Evolutionary conservation across 2,329 filamentous ascomycete species (phyloP), one percentile per base, ranked within the genome.

Genomic region (Fusarium stilboides): DNA sequence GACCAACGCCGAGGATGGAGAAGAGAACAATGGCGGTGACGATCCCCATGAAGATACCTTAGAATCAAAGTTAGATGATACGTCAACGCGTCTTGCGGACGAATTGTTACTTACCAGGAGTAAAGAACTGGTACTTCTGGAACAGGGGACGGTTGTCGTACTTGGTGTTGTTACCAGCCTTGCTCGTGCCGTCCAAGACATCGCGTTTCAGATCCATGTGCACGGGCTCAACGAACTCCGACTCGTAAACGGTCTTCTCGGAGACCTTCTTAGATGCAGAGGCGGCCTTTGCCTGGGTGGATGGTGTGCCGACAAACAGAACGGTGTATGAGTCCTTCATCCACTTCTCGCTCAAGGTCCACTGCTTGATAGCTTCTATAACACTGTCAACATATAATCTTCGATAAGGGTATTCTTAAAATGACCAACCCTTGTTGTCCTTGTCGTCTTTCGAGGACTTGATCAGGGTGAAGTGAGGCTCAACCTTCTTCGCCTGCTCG

Each of bases 91-190:
- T 15, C 26, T 14, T 28, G n/a, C 17, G 2, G n/a, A 34, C 19
- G 5, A 31, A 34, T 20, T 3, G 13, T 40, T 26, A 19, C 69
- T 62, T 82, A 95, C 93, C 93, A 75, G 94, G 93, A 13, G 91
- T 95, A 72, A 99, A 92, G 83, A 94, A 98, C 78, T 97, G 92
- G 80, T 99, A 99, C 79, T 92, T 94, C 81, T 97, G 92, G 75
- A 99, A 98, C 43, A 97, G 80, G 6, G 88, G 85, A 31, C 85
- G 78, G 36, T 80, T 84, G 59, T 85, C 75, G 53, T 75, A 73
- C 8, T 75, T 78, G 8, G 78, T 82, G 54, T 68, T 75, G 62
- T 87, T 84, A 17, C 77, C 75, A 19, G 80, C 80, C 57, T 79
- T 81, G 69, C 67, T 68, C 22, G 68, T 55, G n/a, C 68, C 59